These are phyloP conservation scores for Coniella lustricola DNA, from an alignment of 2,329 filamentous ascomycete species.

Conservation along the genomic window DNA sequence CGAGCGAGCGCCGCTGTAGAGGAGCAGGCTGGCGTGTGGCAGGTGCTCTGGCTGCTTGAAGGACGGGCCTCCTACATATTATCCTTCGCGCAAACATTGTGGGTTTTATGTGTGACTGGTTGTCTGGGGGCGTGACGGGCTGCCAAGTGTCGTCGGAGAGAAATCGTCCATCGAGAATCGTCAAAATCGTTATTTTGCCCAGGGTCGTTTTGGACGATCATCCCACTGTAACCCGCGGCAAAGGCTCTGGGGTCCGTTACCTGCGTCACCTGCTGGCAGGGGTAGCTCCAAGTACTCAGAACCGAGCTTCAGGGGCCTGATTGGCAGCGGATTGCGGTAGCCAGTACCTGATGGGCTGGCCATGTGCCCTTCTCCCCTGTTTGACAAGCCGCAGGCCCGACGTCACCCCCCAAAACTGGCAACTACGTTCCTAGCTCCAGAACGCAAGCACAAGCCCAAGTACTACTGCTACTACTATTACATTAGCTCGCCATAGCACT, in stretches of 20 bases:
- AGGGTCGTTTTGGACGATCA: conserved; percentile 9
- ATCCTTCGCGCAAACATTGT: conserved; percentile 13
- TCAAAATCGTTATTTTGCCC: not conserved
- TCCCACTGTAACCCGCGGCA: conserved; percentile 5
- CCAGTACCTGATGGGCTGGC: not conserved
- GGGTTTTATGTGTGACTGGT: conserved; percentile 3
- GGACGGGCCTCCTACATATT: conserved; percentile 12
- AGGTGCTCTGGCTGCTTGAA: conserved; percentile 5
- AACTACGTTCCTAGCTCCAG: too few relatives aligned
- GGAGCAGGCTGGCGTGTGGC: conserved; percentile 8
- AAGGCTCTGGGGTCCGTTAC: not conserved
- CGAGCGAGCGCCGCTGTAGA: conserved; percentile 37
- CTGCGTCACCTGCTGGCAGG: not conserved
- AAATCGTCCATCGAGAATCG: not conserved
- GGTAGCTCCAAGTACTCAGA: not conserved
- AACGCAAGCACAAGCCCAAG: too few relatives aligned
- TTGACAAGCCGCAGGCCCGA: not conserved
- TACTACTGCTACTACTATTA: too few relatives aligned
- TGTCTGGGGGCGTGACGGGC: not conserved
- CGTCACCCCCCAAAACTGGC: not conserved
- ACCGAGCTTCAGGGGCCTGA: not conserved
- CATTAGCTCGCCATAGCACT: too few relatives aligned
- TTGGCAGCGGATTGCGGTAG: not conserved
- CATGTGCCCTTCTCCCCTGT: conserved; percentile 4
- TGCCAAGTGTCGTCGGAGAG: not conserved